Conservation (phyloP, 805 yeast species). For the Clavispora carvajalis region DNA sequence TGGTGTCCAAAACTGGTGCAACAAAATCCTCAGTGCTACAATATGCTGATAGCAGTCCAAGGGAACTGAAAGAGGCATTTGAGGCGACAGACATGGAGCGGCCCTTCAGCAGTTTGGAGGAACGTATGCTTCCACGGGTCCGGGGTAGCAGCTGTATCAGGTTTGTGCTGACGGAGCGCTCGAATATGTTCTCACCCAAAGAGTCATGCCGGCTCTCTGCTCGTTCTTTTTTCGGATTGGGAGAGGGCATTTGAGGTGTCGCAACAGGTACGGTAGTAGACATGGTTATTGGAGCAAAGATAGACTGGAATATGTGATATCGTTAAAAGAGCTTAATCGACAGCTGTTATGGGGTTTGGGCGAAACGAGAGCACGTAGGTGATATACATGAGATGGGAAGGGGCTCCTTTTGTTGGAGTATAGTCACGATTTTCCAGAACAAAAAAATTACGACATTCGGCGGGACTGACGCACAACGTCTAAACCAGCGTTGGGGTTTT, state of each 20-base stretch:
- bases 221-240: neutral
- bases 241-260: neutral
- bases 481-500: neutral
- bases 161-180: slow-evolving; percentile 4
- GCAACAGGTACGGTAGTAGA: neutral
- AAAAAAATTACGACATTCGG: neutral
- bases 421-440: neutral
- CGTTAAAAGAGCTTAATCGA: too few species aligned
- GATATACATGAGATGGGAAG: neutral
- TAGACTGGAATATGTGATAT: neutral
- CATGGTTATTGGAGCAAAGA: neutral
- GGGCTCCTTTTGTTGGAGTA: neutral
- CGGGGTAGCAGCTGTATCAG: slow-evolving; percentile 1
- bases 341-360: too few species aligned
- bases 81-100: slow-evolving; percentile 6
- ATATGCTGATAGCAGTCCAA: slow-evolving; percentile 13
- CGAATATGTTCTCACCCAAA: slow-evolving; percentile 3
- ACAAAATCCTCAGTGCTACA: slow-evolving; percentile 25
- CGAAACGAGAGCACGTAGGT: neutral
- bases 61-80: slow-evolving; percentile 1
- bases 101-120: neutral
- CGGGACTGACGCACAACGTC: neutral
- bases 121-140: neutral
- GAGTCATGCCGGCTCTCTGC: neutral
- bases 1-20: slow-evolving; percentile 27